Evolutionary conservation across 805 yeast genomes (phyloP).

Genomic region (Cyberlindnera mississippiensis): DNA sequence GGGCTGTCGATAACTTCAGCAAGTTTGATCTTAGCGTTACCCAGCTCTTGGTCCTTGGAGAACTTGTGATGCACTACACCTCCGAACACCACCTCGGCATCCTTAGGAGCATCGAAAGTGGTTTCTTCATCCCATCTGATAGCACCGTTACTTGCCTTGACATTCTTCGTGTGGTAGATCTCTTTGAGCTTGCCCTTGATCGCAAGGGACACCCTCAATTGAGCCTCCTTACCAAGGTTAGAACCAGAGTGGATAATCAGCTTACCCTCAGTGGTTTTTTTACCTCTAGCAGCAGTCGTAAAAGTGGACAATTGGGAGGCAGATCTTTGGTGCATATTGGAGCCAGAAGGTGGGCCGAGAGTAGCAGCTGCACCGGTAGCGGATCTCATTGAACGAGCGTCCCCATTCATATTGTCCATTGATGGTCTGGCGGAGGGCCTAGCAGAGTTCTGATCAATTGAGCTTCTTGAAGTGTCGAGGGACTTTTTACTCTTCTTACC

Average conservation of each 20-base stretch:
- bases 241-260: constrained; percentile 46
- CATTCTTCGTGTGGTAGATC: constrained; percentile 58
- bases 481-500: constrained; percentile 27
- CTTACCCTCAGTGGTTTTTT: constrained; percentile 38
- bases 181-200: constrained; percentile 46
- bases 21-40: constrained; percentile 50
- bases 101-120: constrained; percentile 63
- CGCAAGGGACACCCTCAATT: constrained; percentile 51
- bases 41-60: constrained; percentile 66
- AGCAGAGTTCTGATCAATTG: constrained; percentile 7
- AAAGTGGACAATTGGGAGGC: constrained; percentile 23
- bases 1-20: constrained; percentile 44
- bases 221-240: constrained; percentile 40
- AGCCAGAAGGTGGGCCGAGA: constrained; percentile 5
- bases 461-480: constrained; percentile 36
- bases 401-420: constrained; percentile 6
- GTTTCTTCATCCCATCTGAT: constrained; percentile 60
- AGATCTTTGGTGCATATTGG: constrained; percentile 13
- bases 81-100: constrained; percentile 54
- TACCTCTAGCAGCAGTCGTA: constrained; percentile 18
- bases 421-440: constrained; percentile 7
- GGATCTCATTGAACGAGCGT: constrained; percentile 7
- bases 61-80: constrained; percentile 67
- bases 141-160: constrained; percentile 45
- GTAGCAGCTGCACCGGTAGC: constrained; percentile 7